Base-by-base conservation (phyloP, 352 stramenopile genomes). In the Aphanomyces cochlioides region DNA sequence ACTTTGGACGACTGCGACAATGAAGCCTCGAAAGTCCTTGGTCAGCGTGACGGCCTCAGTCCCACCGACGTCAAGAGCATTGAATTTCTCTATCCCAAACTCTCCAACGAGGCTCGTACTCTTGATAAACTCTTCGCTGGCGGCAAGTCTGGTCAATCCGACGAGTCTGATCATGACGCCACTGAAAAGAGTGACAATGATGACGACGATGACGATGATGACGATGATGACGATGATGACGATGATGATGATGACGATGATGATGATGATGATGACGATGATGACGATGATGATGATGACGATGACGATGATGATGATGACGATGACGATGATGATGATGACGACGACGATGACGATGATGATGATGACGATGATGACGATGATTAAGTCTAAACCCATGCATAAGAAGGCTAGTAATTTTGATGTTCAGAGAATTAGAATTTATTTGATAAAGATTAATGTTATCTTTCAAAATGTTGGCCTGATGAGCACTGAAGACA, bases 1-100 rank as follows among this genome's bases (percentile, higher is more conserved):
- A 59, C 40, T 7, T 36, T 67, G 7, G 17, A 71, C 34, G 36
- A 73, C 39, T 73, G 67, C 60, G 67, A 73, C 41, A 21, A 47
- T 47, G 34, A 47, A 48, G 41, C 38, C 15, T 21, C 57, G 8
- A 53, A 53, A 21, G 8, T 10, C 8, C 41, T 66, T 21, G 57
- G 57, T 12, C 57, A 66, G 41, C 57, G 57, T 21, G 38, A 53
- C 8, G 57, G 38, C 8, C 41, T 66, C 8, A 66, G 57, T 47
- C 8, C 57, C 41, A 66, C 17, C 8, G 57, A 66, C 41, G 53
- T 66, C 41, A n/a, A 66, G 19, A 66, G 57, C 57, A 54, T 66
- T n/a, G 15, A 34, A 1, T 34, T 12, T 56, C 41, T 66, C n/a
- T 66, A 66, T 36, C 17, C 17, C 8, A 10, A 47, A 15, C 8